These are phyloP conservation scores for Lepiota brunneoincarnata DNA, from an alignment of 768 basidiomycete genomes.

Conservation along the genomic window DNA sequence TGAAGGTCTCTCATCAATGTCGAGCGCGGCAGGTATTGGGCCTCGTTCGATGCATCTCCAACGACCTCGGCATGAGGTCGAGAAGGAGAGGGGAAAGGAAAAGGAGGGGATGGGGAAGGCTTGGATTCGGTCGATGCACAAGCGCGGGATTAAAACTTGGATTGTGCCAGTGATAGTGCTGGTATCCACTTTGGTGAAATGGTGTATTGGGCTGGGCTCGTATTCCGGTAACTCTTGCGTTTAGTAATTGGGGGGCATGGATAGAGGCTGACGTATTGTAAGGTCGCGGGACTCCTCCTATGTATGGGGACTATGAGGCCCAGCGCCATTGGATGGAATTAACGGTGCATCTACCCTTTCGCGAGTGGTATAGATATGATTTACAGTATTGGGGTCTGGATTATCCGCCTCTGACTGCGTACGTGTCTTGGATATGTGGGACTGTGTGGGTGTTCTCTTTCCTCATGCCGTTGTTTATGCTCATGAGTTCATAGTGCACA, in stretches of 20 bases:
- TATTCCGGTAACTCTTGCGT: constrained; percentile 70
- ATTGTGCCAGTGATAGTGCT: constrained; percentile 56
- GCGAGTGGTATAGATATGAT: constrained; percentile 87
- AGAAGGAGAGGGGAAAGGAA: constrained; percentile 18
- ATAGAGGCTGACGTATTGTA: constrained; percentile 3
- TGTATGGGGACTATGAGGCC: constrained; percentile 92
- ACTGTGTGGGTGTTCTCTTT: constrained; percentile 49
- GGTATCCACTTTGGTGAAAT: constrained; percentile 57
- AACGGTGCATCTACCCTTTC: constrained; percentile 70
- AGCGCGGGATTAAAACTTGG: constrained; percentile 54
- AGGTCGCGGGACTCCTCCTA: constrained; percentile 74
- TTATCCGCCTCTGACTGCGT: constrained; percentile 92
- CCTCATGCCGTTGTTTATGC: neutral
- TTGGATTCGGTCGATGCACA: constrained; percentile 83
- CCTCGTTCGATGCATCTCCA: neutral
- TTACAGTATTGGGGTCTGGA: constrained; percentile 92
- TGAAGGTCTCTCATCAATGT: constrained; percentile 9
- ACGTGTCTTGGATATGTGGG: constrained; percentile 83
- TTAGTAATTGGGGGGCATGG: neutral
- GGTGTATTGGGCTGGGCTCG: constrained; percentile 67
- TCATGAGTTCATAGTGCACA: constrained; percentile 24
- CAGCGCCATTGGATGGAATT: constrained; percentile 97
- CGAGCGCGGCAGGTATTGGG: constrained; percentile 1
- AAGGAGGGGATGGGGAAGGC: constrained; percentile 47
- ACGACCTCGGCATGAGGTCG: constrained; percentile 5